phyloP scores from a whole-genome alignment of 306 rosid genomes.

The Gastrolobium villosum region DNA sequence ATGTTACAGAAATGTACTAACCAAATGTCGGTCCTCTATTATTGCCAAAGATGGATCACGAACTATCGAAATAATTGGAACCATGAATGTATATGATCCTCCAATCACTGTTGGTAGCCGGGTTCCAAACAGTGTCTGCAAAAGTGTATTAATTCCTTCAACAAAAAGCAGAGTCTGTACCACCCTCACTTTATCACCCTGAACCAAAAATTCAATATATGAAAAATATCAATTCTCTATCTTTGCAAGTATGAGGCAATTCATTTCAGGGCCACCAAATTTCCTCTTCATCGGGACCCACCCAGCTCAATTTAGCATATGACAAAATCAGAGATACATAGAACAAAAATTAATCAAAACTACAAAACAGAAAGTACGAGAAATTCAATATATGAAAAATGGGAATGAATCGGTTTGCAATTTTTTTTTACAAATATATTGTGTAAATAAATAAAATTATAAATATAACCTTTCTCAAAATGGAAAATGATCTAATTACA shows the following conservation, averaged over 20 bases:
- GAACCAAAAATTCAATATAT: slow-evolving; percentile 37
- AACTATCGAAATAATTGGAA: slow-evolving; percentile 92
- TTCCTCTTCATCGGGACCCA: slow-evolving; percentile 40
- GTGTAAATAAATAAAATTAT: too few relatives aligned
- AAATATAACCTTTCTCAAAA: too few relatives aligned
- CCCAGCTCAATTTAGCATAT: slow-evolving; percentile 33
- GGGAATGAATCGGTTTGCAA: too few relatives aligned
- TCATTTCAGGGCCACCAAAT: slow-evolving; percentile 37
- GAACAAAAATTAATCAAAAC: slow-evolving; percentile 13
- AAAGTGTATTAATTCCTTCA: slow-evolving; percentile 92
- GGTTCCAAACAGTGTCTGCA: slow-evolving; percentile 96
- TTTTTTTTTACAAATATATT: too few relatives aligned
- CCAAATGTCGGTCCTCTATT: slow-evolving; percentile 79
- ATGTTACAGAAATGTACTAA: slow-evolving; percentile 51
- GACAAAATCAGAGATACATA: slow-evolving; percentile 30
- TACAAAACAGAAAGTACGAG: too few relatives aligned
- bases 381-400: too few relatives aligned
- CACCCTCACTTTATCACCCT: slow-evolving; percentile 99
- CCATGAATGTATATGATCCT: slow-evolving; percentile 98
- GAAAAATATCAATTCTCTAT: slow-evolving; percentile 14
- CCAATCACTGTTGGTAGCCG: slow-evolving; percentile 94
- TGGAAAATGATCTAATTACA: too few relatives aligned
- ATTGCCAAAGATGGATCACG: slow-evolving; percentile 72
- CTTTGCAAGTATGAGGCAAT: neutral
- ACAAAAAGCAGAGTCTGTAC: slow-evolving; percentile 93